Base-by-base conservation (phyloP, 148 eudicot species). In the Selenicereus undatus region DNA sequence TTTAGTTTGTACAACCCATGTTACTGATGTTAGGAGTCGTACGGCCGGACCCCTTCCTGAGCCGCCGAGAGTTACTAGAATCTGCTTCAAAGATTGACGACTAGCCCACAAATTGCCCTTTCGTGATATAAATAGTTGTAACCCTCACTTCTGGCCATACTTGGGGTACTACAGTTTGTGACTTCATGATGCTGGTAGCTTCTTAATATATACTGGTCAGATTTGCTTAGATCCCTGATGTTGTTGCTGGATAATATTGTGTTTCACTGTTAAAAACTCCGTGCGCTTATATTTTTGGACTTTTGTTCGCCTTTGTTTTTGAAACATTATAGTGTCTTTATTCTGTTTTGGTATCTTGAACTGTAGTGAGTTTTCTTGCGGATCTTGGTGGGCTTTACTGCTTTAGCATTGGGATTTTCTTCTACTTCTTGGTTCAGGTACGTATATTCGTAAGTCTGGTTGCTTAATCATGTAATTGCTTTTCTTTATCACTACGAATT, bases 311-410 rank as follows among this genome's bases (percentile, higher is more conserved):
- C n/a, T 62, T 24, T 21, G 24, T 6, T 8, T 64, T 24, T 36
- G 14, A 29, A 70, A 75, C 75, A 35, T 74, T 83, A 71, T 89
- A 77, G 85, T 78, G 75, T 78, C 30, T 76, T 70, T 80, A 62
- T 85, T 82, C 81, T 84, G 86, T 80, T 83, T 73, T 70, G 81
- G 81, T n/a, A 21, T 21, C n/a, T 6, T 62, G 83, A 82, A 84
- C 65, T 90, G 96, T 93, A 93, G 99, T 95, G 87, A 81, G 94
- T 90, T 95, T 95, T 79, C 97, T 93, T 79, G 99, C 97, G 21
- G 92, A 95, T 86, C 81, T 95, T 77, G 97, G 97, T 82, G 99
- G 97, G 82, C 91, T 95, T 71, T 93, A 88, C 80, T 93, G 98
- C 90, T 78, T 93, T 73, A 90, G 98, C 82, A 84, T 95, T 69